These are phyloP conservation scores for Nakaseomyces uthaithaninus DNA, from an alignment of 1,139 yeast genomes.

Conservation along the genomic window DNA sequence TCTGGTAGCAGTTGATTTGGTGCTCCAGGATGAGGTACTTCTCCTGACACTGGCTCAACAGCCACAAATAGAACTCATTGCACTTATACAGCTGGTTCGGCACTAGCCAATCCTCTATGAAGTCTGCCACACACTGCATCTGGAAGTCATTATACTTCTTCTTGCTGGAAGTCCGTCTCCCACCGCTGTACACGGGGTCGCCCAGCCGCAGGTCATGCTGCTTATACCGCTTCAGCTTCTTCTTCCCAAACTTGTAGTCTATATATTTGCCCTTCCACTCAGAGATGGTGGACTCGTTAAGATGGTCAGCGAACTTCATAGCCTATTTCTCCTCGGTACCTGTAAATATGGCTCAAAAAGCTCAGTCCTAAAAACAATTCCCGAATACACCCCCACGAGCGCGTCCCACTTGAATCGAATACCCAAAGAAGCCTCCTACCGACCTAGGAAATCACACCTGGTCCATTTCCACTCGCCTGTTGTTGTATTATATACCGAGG, in stretches of 20 bases:
- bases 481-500: too few species aligned
- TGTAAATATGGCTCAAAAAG: too few species aligned
- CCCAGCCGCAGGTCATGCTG: slow-evolving; percentile 11
- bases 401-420: too few species aligned
- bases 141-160: slow-evolving; percentile 17
- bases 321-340: neutral
- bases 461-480: too few species aligned
- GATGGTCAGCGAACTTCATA: slow-evolving; percentile 58
- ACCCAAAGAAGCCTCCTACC: too few species aligned
- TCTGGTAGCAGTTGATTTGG: slow-evolving; percentile 21
- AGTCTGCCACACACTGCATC: slow-evolving; percentile 22
- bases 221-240: slow-evolving; percentile 39
- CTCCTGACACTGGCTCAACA: slow-evolving; percentile 23
- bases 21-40: slow-evolving; percentile 19
- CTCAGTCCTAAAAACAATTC: too few species aligned
- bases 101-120: slow-evolving; percentile 30
- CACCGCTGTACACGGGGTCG: slow-evolving; percentile 7
- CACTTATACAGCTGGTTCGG: slow-evolving; percentile 27
- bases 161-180: slow-evolving; percentile 4
- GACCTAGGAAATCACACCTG: too few species aligned
- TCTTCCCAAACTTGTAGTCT: slow-evolving; percentile 63
- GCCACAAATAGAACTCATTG: slow-evolving; percentile 30
- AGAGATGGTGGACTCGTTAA: slow-evolving; percentile 58
- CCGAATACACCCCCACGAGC: too few species aligned
- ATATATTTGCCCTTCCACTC: slow-evolving; percentile 83